A percentile compares a stretch with the other conserved stretches of the same genome.
Conservation (phyloP, 2,329 filamentous ascomycete genomes). For the Verticillium zaregamsianum region DNA sequence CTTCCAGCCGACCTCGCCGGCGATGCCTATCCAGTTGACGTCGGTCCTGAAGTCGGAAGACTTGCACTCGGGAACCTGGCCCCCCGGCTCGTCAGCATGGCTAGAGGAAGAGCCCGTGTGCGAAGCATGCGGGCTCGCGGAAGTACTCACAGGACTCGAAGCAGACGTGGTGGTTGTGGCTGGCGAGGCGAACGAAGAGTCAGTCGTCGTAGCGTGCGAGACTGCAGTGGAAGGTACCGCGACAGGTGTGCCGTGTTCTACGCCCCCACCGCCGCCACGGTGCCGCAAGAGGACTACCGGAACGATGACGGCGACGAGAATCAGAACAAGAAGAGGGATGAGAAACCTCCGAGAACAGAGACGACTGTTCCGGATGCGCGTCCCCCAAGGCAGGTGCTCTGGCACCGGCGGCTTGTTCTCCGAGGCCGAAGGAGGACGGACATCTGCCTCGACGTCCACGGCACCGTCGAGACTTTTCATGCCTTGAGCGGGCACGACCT, state of each 20-base stretch:
- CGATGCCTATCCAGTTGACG: constrained; percentile 12
- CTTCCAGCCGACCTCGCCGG: constrained; percentile 6
- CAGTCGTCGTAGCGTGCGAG: background rate
- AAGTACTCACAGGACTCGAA: constrained; percentile 2
- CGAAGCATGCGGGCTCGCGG: background rate
- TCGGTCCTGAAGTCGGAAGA: constrained; percentile 4
- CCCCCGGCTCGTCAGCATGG: background rate
- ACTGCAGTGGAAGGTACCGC: background rate
- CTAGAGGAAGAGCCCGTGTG: background rate
- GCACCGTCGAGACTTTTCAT: background rate
- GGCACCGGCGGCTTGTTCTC: background rate
- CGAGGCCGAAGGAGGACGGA: background rate
- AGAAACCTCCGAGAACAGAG: background rate
- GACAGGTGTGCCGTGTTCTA: background rate
- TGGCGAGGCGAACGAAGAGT: background rate
- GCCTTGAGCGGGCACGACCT: constrained; percentile 4
- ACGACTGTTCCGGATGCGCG: background rate
- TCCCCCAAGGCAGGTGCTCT: background rate
- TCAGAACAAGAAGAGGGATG: constrained; percentile 11
- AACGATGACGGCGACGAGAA: constrained; percentile 31
- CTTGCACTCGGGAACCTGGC: constrained; percentile 5
- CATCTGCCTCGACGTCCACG: background rate
- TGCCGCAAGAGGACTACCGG: constrained; percentile 26
- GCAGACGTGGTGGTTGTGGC: background rate
- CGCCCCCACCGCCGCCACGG: constrained; percentile 14